Conservation (phyloP, 352 stramenopile species). For the Thalassiosira oceanica region DNA sequence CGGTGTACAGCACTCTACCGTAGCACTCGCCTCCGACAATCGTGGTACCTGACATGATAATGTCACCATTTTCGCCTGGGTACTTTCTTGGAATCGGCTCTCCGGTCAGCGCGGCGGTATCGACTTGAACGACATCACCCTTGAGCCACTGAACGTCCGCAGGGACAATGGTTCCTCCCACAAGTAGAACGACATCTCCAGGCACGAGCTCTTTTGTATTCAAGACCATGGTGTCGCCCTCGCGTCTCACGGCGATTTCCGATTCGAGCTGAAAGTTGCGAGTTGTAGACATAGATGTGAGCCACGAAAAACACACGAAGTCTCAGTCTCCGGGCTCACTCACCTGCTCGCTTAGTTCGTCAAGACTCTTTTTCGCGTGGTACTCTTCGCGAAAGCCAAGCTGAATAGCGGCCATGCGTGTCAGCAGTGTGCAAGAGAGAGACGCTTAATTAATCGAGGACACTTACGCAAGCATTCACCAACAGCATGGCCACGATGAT, state of each 20-base stretch:
- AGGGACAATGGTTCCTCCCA: conserved; percentile 64
- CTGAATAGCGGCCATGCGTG: no score
- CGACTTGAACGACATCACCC: conserved; percentile 73
- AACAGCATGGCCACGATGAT: conserved; percentile 63
- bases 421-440: no score
- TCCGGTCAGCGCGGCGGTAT: conserved; percentile 90
- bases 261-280: no score
- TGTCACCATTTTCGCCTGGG: conserved; percentile 48
- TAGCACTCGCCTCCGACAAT: conserved; percentile 69
- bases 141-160: conserved; percentile 66
- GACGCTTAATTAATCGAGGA: no score
- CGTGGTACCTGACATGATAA: conserved; percentile 55
- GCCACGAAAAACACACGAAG: no score
- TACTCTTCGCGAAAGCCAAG: conserved; percentile 66
- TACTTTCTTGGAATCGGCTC: conserved; percentile 88
- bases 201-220: conserved; percentile 55
- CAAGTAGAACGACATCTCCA: conserved; percentile 68
- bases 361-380: conserved; percentile 57
- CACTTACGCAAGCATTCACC: conserved; percentile 50
- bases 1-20: conserved; percentile 52
- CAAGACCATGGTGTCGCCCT: conserved; percentile 42
- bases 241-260: conserved; percentile 42
- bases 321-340: no score
- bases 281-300: no score
- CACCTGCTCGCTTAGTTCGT: conserved; percentile 47